A percentile compares a stretch with the other conserved stretches of the same genome.
Conservation (phyloP, 1,139 yeast genomes). For the Geotrichum candidum region DNA sequence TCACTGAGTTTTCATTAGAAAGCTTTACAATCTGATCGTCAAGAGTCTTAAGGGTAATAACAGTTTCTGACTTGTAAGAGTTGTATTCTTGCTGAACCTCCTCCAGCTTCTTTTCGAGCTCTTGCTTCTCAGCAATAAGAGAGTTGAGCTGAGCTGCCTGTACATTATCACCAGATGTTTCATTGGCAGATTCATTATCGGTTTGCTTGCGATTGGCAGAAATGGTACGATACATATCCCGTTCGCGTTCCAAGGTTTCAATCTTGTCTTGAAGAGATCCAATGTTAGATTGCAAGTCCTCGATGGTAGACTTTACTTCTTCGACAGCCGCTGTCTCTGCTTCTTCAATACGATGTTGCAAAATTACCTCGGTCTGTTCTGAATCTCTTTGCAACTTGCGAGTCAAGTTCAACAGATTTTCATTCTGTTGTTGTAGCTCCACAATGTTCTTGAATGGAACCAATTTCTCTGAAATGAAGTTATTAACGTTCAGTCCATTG, state of each 20-base stretch:
- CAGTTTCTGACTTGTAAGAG: constrained; percentile 40
- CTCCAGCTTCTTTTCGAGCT: constrained; percentile 31
- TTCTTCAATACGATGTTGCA: constrained; percentile 42
- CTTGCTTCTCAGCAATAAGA: constrained; percentile 18
- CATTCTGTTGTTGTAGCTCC: constrained; percentile 69
- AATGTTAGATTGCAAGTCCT: constrained; percentile 58
- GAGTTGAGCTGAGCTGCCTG: constrained; percentile 15
- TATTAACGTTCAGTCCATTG: constrained; percentile 59
- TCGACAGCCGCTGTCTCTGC: constrained; percentile 56
- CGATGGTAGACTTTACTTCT: constrained; percentile 73
- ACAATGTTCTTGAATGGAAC: constrained; percentile 60
- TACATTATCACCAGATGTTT: not conserved
- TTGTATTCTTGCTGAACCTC: constrained; percentile 37
- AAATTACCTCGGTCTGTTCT: constrained; percentile 48
- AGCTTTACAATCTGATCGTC: constrained; percentile 38
- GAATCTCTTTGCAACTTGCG: constrained; percentile 64
- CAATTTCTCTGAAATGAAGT: constrained; percentile 63
- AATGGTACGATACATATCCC: constrained; percentile 57
- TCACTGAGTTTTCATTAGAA: constrained; percentile 46
- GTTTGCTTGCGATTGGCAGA: constrained; percentile 28
- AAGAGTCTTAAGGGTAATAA: constrained; percentile 39
- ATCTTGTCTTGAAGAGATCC: constrained; percentile 46
- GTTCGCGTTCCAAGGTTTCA: constrained; percentile 53
- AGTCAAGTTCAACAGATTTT: constrained; percentile 59
- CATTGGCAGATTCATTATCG: constrained; percentile 16